phyloP scores from a whole-genome alignment of 2,329 filamentous ascomycete species.

The Neofusicoccum cordaticola region DNA sequence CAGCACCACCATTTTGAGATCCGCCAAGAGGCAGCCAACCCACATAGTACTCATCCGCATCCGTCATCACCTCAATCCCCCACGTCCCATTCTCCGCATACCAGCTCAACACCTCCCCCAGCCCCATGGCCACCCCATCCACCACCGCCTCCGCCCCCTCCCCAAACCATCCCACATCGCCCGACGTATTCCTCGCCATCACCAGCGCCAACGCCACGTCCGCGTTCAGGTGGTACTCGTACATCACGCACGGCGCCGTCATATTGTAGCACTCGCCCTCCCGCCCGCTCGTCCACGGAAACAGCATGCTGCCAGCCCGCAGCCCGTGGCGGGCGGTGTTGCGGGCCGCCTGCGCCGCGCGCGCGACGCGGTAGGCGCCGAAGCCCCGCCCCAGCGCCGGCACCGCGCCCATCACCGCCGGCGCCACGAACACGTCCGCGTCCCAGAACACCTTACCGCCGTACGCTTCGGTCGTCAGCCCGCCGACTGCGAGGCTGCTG shows the following conservation, averaged over 20 bases:
- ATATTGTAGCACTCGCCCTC: constrained; percentile 64
- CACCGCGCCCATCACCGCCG: constrained; percentile 58
- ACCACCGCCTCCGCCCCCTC: constrained; percentile 60
- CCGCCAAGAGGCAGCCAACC: constrained; percentile 29
- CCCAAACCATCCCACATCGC: constrained; percentile 56
- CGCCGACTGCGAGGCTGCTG: constrained; percentile 64
- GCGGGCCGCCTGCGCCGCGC: no score
- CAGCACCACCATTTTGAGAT: constrained; percentile 46
- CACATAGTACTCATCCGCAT: constrained; percentile 61
- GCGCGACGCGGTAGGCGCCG: no score
- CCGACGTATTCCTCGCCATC: constrained; percentile 60
- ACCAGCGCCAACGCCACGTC: constrained; percentile 64
- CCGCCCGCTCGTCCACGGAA: constrained; percentile 65
- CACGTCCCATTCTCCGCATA: constrained; percentile 44
- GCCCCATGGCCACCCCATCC: constrained; percentile 62
- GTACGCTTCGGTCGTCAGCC: constrained; percentile 65
- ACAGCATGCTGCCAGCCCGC: constrained; percentile 39
- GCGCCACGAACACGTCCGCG: constrained; percentile 66
- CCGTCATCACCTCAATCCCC: constrained; percentile 37
- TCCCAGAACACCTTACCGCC: constrained; percentile 67
- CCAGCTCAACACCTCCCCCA: constrained; percentile 57
- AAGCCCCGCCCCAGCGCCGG: no score
- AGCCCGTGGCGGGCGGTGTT: constrained; percentile 44
- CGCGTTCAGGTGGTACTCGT: constrained; percentile 69
- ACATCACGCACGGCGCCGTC: constrained; percentile 63